Conservation (phyloP, 106 monocot genomes). For the Dioscorea zingiberensis region DNA sequence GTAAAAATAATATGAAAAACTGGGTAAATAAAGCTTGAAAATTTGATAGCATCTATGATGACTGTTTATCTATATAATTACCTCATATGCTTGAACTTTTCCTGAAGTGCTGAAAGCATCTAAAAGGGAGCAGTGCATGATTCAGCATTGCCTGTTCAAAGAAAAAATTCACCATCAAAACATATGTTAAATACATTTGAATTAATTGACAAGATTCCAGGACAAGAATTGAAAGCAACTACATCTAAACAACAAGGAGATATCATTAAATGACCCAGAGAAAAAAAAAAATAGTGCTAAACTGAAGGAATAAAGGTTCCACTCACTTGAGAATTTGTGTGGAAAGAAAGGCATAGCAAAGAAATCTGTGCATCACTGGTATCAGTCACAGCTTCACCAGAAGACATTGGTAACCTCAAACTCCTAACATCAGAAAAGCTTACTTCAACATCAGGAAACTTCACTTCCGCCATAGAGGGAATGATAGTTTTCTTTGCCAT, state of each 20-base stretch:
- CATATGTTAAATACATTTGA: neutral
- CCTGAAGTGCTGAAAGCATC: constrained; percentile 39
- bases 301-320: neutral
- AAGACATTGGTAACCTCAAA: constrained; percentile 44
- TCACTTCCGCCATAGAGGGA: constrained; percentile 46
- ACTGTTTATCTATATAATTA: constrained; percentile 7
- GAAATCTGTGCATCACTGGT: constrained; percentile 13
- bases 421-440: constrained; percentile 43
- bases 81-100: constrained; percentile 70
- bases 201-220: neutral
- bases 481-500: constrained; percentile 78
- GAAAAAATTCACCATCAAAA: constrained; percentile 1
- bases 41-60: no score
- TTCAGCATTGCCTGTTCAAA: constrained; percentile 61
- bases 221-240: neutral
- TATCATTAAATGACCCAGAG: neutral
- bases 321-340: constrained; percentile 86
- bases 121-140: constrained; percentile 82
- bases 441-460: constrained; percentile 71
- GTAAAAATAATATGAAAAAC: no score
- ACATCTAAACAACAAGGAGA: no score
- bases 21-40: no score
- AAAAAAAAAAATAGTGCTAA: neutral
- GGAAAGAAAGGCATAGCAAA: constrained; percentile 82
- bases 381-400: constrained; percentile 18